A percentile compares a stretch with the other conserved stretches of the same genome.
Conservation (phyloP, 2,329 filamentous ascomycete species). For the Waltergamsia citrina region DNA sequence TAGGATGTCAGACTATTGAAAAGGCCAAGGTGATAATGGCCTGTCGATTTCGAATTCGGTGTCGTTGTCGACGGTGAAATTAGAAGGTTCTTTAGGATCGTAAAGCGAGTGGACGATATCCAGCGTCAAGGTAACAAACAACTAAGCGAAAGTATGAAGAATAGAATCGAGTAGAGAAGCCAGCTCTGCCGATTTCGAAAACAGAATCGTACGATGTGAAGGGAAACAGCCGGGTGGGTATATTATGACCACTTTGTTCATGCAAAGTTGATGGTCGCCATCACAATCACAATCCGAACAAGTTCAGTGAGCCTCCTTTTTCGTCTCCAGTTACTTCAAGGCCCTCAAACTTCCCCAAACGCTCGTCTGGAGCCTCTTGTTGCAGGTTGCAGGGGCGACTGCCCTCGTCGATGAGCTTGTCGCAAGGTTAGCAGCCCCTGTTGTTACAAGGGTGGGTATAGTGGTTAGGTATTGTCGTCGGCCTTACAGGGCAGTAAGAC, state of each 20-base stretch:
- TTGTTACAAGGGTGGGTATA: too few relatives aligned
- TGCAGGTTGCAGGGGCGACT: conserved; percentile 1
- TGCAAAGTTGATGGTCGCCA: not conserved
- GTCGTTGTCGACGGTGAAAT: not conserved
- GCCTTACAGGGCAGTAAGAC: too few relatives aligned
- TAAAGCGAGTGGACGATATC: conserved; percentile 3
- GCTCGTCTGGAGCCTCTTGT: not conserved
- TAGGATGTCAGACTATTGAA: not conserved
- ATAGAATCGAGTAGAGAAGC: too few relatives aligned
- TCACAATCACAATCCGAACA: not conserved
- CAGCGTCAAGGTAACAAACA: not conserved
- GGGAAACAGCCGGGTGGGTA: conserved; percentile 1
- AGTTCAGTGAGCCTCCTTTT: not conserved
- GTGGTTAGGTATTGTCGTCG: too few relatives aligned
- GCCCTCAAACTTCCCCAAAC: not conserved
- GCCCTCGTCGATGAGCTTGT: not conserved
- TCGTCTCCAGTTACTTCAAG: not conserved
- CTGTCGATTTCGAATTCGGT: too few relatives aligned
- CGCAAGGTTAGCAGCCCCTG: too few relatives aligned
- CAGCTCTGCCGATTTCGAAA: conserved; percentile 2
- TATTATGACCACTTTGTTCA: not conserved
- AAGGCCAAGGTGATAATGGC: conserved; percentile 3
- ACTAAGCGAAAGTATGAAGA: not conserved
- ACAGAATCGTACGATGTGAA: not conserved
- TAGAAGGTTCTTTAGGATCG: not conserved